phyloP scores from a whole-genome alignment of 352 stramenopile genomes.

The Albugo laibachii region DNA sequence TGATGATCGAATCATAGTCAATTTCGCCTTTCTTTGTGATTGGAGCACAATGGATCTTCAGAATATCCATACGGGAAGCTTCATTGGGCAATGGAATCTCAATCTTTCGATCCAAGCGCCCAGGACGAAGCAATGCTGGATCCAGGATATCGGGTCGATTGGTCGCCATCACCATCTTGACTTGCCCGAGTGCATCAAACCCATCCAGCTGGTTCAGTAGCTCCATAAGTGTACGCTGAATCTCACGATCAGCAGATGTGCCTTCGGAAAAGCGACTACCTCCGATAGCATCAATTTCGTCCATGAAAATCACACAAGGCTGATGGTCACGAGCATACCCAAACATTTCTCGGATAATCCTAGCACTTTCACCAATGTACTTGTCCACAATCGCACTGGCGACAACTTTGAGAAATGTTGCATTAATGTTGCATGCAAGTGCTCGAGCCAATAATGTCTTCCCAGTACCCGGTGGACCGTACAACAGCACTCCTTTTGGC shows the following conservation, averaged over 20 bases:
- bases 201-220: slow-evolving; percentile 99
- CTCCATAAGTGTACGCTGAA: slow-evolving; percentile 99
- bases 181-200: slow-evolving; percentile 95
- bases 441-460: slow-evolving; percentile 98
- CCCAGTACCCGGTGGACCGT: slow-evolving; percentile 95
- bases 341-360: slow-evolving; percentile 99
- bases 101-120: slow-evolving; percentile 98
- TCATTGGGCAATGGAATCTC: slow-evolving; percentile 99
- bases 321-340: slow-evolving; percentile 92
- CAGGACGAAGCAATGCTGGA: slow-evolving; percentile 93
- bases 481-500: slow-evolving; percentile 94
- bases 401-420: slow-evolving; percentile 99
- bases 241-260: slow-evolving; percentile 92
- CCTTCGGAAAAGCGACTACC: slow-evolving; percentile 95
- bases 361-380: slow-evolving; percentile 99
- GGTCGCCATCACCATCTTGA: slow-evolving; percentile 99
- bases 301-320: slow-evolving; percentile 99
- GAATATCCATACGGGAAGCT: slow-evolving; percentile 94
- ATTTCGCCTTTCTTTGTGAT: slow-evolving; percentile 99
- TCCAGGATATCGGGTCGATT: slow-evolving; percentile 99
- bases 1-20: slow-evolving; percentile 98
- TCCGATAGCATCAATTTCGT: slow-evolving; percentile 99
- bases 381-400: slow-evolving; percentile 99
- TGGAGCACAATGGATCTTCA: slow-evolving; percentile 96
- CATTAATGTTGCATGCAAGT: slow-evolving; percentile 97